Percentiles rank a stretch among this genome's conserved stretches.
Evolutionary conservation across 2,329 filamentous ascomycete genomes (phyloP).

Genomic region (Aspergillus texensis): DNA sequence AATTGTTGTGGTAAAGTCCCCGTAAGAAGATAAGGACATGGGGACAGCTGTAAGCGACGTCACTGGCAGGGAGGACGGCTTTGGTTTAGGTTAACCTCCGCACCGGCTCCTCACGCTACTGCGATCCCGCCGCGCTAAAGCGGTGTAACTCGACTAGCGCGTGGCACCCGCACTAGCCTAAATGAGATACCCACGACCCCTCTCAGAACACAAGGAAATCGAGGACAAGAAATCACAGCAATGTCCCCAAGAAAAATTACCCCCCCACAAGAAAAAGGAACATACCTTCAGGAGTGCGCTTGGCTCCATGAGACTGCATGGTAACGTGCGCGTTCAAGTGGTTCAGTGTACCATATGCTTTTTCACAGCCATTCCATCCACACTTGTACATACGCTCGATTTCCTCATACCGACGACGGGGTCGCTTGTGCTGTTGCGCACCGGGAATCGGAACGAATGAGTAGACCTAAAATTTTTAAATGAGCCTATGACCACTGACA

Average conservation of each 20-base stretch:
- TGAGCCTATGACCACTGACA: constrained; percentile 24
- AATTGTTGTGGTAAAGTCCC: not conserved
- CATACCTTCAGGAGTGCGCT: constrained; percentile 96
- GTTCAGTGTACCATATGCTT: constrained; percentile 96
- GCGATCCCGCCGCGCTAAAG: constrained; percentile 54
- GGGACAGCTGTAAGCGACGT: not conserved
- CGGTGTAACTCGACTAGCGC: constrained; percentile 52
- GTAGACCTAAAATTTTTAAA: constrained; percentile 69
- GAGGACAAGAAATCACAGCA: constrained; percentile 9
- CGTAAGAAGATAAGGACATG: not conserved
- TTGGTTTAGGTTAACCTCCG: constrained; percentile 47
- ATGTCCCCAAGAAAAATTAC: not conserved
- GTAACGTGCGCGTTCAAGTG: constrained; percentile 98
- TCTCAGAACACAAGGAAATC: constrained; percentile 22
- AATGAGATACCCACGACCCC: constrained; percentile 41
- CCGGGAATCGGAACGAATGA: constrained; percentile 97
- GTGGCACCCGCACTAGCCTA: constrained; percentile 42
- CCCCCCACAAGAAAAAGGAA: not conserved
- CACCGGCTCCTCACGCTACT: constrained; percentile 54
- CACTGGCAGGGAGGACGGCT: constrained; percentile 17
- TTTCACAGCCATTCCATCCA: constrained; percentile 97
- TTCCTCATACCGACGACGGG: constrained; percentile 90
- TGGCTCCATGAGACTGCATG: constrained; percentile 95
- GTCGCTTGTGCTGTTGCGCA: constrained; percentile 95
- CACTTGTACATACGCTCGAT: constrained; percentile 99